Percentiles rank a stretch among this genome's conserved stretches.
phyloP scores from a whole-genome alignment of 2,329 filamentous ascomycete species.

The Acephala macrosclerotiorum region DNA sequence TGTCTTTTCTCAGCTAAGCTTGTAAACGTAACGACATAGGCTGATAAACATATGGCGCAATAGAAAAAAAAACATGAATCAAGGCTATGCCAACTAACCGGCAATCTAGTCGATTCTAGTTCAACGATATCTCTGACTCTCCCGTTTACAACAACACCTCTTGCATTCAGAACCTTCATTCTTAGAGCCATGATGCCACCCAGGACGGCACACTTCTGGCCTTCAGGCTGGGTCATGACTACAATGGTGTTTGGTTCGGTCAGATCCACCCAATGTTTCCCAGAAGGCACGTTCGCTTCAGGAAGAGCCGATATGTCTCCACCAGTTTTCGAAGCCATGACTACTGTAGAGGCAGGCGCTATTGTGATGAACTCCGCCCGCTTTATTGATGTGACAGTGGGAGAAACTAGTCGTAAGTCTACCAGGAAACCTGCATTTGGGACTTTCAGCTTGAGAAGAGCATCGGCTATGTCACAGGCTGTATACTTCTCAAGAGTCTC shows the following conservation, averaged over 20 bases:
- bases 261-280: conserved; percentile 74
- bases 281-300: conserved; percentile 59
- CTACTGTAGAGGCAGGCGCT: conserved; percentile 64
- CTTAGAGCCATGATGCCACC: conserved; percentile 80
- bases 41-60: too few relatives aligned
- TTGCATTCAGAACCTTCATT: conserved; percentile 67
- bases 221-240: conserved; percentile 69
- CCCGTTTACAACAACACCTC: conserved; percentile 71
- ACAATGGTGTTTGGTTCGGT: conserved; percentile 66
- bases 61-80: neutral
- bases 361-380: conserved; percentile 41
- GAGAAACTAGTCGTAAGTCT: conserved; percentile 54
- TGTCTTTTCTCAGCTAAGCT: conserved; percentile 9
- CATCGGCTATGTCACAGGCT: conserved; percentile 72
- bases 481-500: conserved; percentile 46
- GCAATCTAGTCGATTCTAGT: conserved; percentile 60
- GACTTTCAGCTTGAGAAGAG: conserved; percentile 72
- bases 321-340: conserved; percentile 67
- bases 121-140: conserved; percentile 71
- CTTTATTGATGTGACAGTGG: conserved; percentile 32
- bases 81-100: conserved; percentile 52
- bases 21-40: neutral
- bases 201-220: conserved; percentile 73
- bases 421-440: conserved; percentile 71
- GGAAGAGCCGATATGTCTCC: conserved; percentile 42